Percentiles rank a stretch among this genome's conserved stretches.
phyloP scores from a whole-genome alignment of 352 stramenopile genomes.

The Phytophthora idaei region DNA sequence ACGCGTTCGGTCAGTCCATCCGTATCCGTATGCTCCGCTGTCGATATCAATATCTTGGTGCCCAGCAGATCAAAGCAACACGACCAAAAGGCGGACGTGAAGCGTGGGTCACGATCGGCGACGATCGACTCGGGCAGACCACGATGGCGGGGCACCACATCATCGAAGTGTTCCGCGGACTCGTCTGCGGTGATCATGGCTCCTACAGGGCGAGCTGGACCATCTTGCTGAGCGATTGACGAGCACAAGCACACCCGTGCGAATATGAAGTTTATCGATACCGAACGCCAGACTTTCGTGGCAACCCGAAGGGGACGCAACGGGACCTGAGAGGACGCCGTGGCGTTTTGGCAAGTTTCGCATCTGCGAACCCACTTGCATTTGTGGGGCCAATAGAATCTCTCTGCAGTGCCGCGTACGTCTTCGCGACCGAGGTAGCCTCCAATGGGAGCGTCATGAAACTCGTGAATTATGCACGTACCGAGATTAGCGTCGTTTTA shows the following conservation, averaged over 20 bases:
- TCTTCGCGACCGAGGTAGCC: neutral
- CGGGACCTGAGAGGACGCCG: neutral
- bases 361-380: neutral
- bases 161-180: neutral
- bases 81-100: too few relatives aligned
- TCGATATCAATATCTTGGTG: too few relatives aligned
- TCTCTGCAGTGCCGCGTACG: neutral
- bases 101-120: too few relatives aligned
- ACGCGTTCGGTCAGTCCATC: too few relatives aligned
- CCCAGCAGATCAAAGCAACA: too few relatives aligned
- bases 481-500: neutral
- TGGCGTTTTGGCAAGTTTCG: neutral
- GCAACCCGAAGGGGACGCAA: neutral
- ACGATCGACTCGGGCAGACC: too few relatives aligned
- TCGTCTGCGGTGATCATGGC: neutral
- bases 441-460: neutral
- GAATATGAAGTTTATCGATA: neutral
- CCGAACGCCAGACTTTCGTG: neutral
- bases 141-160: neutral
- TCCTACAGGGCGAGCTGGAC: neutral
- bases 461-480: neutral
- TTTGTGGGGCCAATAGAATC: conserved; percentile 3
- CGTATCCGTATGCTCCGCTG: too few relatives aligned
- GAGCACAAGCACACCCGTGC: neutral
- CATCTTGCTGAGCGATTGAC: neutral